Conservation (phyloP, 106 monocot species). For the Ottelia alismoides region DNA sequence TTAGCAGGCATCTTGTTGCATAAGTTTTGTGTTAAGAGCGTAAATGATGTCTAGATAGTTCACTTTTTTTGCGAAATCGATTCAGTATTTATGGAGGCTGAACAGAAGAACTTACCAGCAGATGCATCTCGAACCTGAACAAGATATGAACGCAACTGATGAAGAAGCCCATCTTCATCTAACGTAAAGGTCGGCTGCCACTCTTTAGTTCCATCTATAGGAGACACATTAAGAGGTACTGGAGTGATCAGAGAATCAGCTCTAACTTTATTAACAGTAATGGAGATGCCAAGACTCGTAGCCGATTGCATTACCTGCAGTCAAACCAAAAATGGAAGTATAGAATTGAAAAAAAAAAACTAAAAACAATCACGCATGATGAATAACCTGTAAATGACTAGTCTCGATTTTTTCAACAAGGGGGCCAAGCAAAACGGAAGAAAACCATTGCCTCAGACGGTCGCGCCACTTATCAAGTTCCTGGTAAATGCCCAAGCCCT, state of each 20-base stretch:
- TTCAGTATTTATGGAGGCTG: no score
- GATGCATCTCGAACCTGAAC: constrained; percentile 56
- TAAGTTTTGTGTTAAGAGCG: no score
- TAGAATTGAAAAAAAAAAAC: not conserved
- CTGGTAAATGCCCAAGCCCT: constrained; percentile 67
- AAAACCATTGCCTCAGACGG: constrained; percentile 86
- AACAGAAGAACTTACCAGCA: constrained; percentile 58
- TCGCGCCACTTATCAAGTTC: constrained; percentile 80
- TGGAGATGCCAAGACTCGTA: constrained; percentile 40
- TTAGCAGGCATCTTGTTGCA: no score
- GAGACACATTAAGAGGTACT: constrained; percentile 44
- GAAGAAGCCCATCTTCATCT: constrained; percentile 80
- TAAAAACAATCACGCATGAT: not conserved
- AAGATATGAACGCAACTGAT: constrained; percentile 61
- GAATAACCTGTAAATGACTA: constrained; percentile 73
- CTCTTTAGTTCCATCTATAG: constrained; percentile 57
- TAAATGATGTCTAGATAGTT: no score
- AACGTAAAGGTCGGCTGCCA: constrained; percentile 75
- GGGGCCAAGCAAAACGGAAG: constrained; percentile 67
- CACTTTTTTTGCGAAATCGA: no score
- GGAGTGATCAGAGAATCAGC: constrained; percentile 30
- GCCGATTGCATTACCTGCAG: constrained; percentile 88
- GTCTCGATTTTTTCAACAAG: constrained; percentile 75
- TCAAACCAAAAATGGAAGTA: not conserved
- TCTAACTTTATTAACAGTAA: constrained; percentile 76